A percentile compares a stretch with the other conserved stretches of the same genome.
Conservation (phyloP, 148 eudicot species). For the Rhododendron ovatum region DNA sequence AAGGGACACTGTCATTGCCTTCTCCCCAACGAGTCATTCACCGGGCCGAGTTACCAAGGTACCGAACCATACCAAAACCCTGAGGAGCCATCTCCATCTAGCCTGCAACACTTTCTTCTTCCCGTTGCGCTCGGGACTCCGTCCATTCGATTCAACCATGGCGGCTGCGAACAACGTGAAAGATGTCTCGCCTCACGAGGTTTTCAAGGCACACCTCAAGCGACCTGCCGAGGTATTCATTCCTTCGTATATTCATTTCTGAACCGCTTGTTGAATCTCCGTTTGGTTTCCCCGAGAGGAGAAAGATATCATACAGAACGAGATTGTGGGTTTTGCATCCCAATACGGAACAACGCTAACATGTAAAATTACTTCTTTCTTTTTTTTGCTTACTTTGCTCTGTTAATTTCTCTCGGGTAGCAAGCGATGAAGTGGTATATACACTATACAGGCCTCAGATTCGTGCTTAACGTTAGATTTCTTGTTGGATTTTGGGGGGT, state of each 20-base stretch:
- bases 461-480: background rate
- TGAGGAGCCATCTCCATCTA: too few species aligned
- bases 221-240: conserved; percentile 39
- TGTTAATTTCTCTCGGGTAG: background rate
- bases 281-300: background rate
- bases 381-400: too few species aligned
- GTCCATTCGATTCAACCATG: conserved; percentile 13
- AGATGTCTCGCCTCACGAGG: conserved; percentile 49
- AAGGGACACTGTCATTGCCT: too few species aligned
- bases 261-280: too few species aligned
- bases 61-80: too few species aligned
- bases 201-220: conserved; percentile 45
- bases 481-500: background rate
- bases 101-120: background rate
- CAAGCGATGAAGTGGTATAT: background rate
- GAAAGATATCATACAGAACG: background rate
- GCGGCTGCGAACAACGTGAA: conserved; percentile 38
- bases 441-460: background rate
- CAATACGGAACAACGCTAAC: too few species aligned
- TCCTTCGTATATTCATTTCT: background rate
- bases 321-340: background rate
- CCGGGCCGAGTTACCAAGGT: too few species aligned
- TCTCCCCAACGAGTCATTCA: too few species aligned
- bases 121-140: background rate
- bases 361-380: too few species aligned